A percentile compares a stretch with the other conserved stretches of the same genome.
Conservation (phyloP, 805 yeast genomes). For the Zygosaccharomyces lentus region DNA sequence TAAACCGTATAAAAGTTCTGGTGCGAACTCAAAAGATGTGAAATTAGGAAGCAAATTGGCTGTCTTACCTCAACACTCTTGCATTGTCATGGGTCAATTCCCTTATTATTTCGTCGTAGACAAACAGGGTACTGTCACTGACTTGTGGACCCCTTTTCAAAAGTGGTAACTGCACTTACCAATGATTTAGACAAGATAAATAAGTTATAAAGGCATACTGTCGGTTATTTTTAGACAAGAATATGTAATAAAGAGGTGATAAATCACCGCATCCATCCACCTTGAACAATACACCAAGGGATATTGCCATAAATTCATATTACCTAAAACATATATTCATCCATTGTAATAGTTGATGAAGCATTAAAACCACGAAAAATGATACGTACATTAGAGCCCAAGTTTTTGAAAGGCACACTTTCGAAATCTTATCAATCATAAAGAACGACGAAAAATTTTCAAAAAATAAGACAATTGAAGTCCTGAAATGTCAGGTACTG, state of each 20-base stretch:
- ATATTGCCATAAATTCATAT: conserved; percentile 32
- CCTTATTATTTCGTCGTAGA: conserved; percentile 55
- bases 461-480: neutral
- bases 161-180: conserved; percentile 37
- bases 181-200: neutral
- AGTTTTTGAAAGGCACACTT: neutral
- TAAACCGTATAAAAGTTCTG: conserved; percentile 38
- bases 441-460: conserved; percentile 15
- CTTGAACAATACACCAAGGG: conserved; percentile 33
- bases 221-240: conserved; percentile 32
- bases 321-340: conserved; percentile 42
- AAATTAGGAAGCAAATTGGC: conserved; percentile 47
- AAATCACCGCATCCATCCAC: conserved; percentile 47
- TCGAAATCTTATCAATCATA: neutral
- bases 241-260: conserved; percentile 47
- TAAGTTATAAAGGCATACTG: conserved; percentile 26
- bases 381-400: neutral
- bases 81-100: conserved; percentile 64
- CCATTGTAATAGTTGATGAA: conserved; percentile 56
- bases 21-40: conserved; percentile 20
- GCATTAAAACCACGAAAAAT: conserved; percentile 15
- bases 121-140: conserved; percentile 46
- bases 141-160: conserved; percentile 62
- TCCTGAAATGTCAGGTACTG: neutral
- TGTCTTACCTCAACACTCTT: conserved; percentile 65